phyloP scores from a whole-genome alignment of 352 stramenopile species.

The Pythium phragmiticola region DNA sequence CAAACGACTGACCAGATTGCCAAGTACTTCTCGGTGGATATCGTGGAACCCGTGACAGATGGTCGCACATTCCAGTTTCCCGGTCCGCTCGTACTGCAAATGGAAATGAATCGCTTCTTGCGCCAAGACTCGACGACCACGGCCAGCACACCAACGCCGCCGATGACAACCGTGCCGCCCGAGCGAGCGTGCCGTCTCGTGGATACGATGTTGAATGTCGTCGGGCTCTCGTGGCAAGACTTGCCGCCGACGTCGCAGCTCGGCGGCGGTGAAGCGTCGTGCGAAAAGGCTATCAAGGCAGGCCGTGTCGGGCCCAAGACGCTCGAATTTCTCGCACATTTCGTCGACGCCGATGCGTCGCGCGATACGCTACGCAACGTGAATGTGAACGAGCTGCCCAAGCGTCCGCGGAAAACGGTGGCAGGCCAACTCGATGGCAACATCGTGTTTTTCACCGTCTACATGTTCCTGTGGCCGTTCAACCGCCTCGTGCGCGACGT shows the following conservation, averaged over 20 bases:
- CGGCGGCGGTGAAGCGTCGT: slow-evolving; percentile 28
- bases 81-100: slow-evolving; percentile 52
- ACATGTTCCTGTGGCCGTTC: slow-evolving; percentile 88
- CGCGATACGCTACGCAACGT: slow-evolving; percentile 46
- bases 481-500: slow-evolving; percentile 81
- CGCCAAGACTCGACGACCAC: slow-evolving; percentile 6
- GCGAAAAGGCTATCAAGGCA: slow-evolving; percentile 25
- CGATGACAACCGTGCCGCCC: slow-evolving; percentile 1
- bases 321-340: slow-evolving; percentile 38
- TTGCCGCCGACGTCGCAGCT: slow-evolving; percentile 38
- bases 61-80: slow-evolving; percentile 35
- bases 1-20: slow-evolving; percentile 33
- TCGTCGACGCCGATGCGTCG: slow-evolving; percentile 31
- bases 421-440: slow-evolving; percentile 50
- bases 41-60: slow-evolving; percentile 4
- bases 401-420: slow-evolving; percentile 41
- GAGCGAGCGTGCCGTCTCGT: slow-evolving; percentile 36
- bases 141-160: not conserved
- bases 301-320: slow-evolving; percentile 34
- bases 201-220: slow-evolving; percentile 43
- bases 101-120: slow-evolving; percentile 53
- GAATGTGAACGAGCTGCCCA: slow-evolving; percentile 37
- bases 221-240: slow-evolving; percentile 44
- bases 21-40: slow-evolving; percentile 37
- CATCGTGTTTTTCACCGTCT: slow-evolving; percentile 73